Conservation (phyloP, 305 asterid species). For the Solanum aculeatissimum region DNA sequence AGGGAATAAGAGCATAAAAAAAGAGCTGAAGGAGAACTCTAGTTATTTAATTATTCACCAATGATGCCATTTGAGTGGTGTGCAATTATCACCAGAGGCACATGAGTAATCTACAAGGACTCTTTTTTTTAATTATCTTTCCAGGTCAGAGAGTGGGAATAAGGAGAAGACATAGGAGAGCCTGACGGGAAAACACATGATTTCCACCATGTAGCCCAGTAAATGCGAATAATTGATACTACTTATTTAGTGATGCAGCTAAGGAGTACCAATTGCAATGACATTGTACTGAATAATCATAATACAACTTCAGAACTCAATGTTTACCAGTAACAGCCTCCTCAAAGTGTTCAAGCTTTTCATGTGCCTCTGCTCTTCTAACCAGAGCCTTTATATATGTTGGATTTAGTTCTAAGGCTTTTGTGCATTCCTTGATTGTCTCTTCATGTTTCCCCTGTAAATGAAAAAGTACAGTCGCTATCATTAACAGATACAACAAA, state of each 20-base stretch:
- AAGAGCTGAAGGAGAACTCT: neutral
- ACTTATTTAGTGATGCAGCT: neutral
- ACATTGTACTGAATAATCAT: neutral
- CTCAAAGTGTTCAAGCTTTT: conserved; percentile 72
- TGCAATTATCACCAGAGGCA: neutral
- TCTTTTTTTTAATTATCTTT: neutral
- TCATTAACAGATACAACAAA: neutral
- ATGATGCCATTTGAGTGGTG: neutral
- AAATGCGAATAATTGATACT: neutral
- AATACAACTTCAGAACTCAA: neutral
- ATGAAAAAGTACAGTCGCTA: neutral
- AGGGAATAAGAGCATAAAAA: neutral
- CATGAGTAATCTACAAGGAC: neutral
- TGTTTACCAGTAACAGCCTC: conserved; percentile 70
- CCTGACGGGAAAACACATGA: neutral
- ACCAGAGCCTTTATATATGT: conserved; percentile 53
- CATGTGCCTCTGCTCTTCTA: conserved; percentile 85
- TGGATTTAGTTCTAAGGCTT: conserved; percentile 74
- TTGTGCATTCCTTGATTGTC: conserved; percentile 69
- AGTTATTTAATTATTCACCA: neutral
- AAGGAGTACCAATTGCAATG: neutral
- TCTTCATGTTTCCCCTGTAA: conserved; percentile 62
- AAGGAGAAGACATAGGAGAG: neutral
- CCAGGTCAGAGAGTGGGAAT: neutral
- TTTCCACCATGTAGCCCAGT: neutral